Percentiles rank a stretch among this genome's conserved stretches.
These are phyloP conservation scores for Petrea volubilis DNA, from an alignment of 257 asterid species.

Conservation along the genomic window DNA sequence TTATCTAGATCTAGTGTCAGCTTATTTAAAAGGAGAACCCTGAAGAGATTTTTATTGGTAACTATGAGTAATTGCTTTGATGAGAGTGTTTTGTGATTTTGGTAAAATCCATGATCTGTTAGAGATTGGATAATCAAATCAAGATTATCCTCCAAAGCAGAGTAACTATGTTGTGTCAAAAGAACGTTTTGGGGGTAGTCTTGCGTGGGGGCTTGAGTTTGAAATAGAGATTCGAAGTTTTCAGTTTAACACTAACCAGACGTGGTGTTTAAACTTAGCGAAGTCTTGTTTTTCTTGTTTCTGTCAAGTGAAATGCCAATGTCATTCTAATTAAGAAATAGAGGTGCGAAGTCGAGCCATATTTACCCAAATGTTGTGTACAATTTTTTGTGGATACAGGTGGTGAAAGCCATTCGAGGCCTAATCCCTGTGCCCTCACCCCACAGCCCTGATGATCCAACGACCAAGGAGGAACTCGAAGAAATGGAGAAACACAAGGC, in stretches of 20 bases:
- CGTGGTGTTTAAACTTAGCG: background rate
- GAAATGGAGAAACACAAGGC: constrained; percentile 64
- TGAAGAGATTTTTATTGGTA: background rate
- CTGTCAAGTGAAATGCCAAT: background rate
- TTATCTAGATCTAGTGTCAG: background rate
- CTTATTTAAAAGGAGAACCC: background rate
- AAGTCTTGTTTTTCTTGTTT: constrained; percentile 5
- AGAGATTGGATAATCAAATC: too few relatives aligned
- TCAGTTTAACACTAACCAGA: background rate
- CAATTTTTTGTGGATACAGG: constrained; percentile 62
- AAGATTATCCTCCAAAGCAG: too few relatives aligned
- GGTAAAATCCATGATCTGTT: too few relatives aligned
- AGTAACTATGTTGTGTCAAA: too few relatives aligned
- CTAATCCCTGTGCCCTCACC: constrained; percentile 49
- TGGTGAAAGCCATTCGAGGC: constrained; percentile 78
- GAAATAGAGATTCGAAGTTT: background rate
- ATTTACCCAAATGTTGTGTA: constrained; percentile 60
- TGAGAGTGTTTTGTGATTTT: too few relatives aligned
- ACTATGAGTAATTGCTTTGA: too few relatives aligned
- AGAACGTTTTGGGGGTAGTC: background rate
- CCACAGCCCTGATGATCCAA: constrained; percentile 44
- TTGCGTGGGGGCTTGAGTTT: background rate
- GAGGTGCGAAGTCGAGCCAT: constrained; percentile 36
- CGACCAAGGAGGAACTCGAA: constrained; percentile 51
- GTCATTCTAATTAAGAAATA: background rate